Base-by-base conservation (phyloP, 2,329 filamentous ascomycete species). In the Dactylellina cionopaga region DNA sequence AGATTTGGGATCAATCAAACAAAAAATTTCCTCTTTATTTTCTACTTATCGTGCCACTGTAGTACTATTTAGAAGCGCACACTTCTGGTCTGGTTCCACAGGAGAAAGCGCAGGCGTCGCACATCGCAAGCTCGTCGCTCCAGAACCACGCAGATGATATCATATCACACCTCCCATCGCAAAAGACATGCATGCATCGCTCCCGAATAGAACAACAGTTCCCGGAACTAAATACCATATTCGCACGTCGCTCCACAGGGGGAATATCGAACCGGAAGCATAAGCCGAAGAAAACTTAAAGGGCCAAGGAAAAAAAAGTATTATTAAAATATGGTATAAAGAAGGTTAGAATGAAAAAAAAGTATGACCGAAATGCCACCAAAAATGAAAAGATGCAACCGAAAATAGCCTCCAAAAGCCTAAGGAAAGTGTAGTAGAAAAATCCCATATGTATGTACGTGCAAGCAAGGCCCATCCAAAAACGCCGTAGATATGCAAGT, bases 401-500 rank as follows among this genome's bases (percentile, higher is more conserved):
- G 29, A n/a, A 55, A 31, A 11, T 51, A 52, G n/a, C n/a, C n/a
- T n/a, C n/a, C 43, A 15, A 44, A 41, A 29, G 25, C 35, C 3
- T 13, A 47, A 55, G 3, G 49, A 37, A 56, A 37, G 25, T 24
- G 22, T 44, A 54, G 19, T 10, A 69, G 47, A 27, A 33, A 46
- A 29, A 46, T 33, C 46, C 31, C 37, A 19, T 29, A 33, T 31
- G 22, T 19, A 62, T n/a, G n/a, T n/a, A n/a, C n/a, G n/a, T n/a
- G n/a, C n/a, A n/a, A n/a, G n/a, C n/a, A n/a, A n/a, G 22, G 13
- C 39, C 10, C 39, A 9, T n/a, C 29, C 31, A 4, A 35, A 63
- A 70, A 69, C 65, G 65, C 65, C 65, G 29, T 27, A 11, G n/a
- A 49, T 62, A 70, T 70, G 65, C 65, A 62, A 27, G 39, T 41